Conservation (phyloP, 805 yeast species). For the Yamadazyma akitaensis region DNA sequence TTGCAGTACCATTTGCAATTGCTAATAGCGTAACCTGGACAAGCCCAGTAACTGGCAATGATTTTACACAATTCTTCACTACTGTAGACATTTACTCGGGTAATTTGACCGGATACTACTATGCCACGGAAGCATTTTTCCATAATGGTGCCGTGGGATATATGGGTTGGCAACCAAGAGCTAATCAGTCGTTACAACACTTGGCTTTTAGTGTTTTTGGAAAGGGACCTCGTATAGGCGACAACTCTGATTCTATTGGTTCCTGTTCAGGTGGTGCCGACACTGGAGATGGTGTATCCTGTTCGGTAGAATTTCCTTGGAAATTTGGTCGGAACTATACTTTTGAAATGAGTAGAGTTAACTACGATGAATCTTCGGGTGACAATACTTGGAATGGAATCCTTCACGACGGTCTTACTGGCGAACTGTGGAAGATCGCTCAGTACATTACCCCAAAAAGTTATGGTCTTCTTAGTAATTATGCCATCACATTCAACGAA, state of each 20-base stretch:
- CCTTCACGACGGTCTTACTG: conserved; percentile 11
- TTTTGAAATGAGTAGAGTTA: conserved; percentile 3
- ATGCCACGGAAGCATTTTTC: conserved; percentile 10
- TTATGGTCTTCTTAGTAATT: conserved; percentile 3
- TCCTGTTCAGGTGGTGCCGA: conserved; percentile 13
- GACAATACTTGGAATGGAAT: conserved; percentile 13
- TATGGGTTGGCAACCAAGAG: conserved; percentile 14
- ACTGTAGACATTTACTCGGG: conserved; percentile 9
- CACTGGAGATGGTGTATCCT: conserved; percentile 12
- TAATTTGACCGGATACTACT: conserved; percentile 13
- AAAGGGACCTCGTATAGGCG: conserved; percentile 3
- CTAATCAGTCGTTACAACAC: conserved; percentile 6
- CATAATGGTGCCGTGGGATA: conserved; percentile 8
- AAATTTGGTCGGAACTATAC: conserved; percentile 11
- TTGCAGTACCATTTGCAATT: background rate
- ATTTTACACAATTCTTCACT: background rate
- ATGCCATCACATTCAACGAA: conserved; percentile 7
- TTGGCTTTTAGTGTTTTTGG: conserved; percentile 14
- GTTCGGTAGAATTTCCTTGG: conserved; percentile 11
- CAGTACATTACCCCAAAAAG: conserved; percentile 9
- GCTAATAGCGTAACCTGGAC: background rate
- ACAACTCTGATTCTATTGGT: background rate
- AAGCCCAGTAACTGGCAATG: background rate
- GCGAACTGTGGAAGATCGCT: conserved; percentile 5
- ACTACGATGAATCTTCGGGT: conserved; percentile 2